phyloP scores from a whole-genome alignment of 2,329 filamentous ascomycete species.

The Tolypocladium ovalisporum region DNA sequence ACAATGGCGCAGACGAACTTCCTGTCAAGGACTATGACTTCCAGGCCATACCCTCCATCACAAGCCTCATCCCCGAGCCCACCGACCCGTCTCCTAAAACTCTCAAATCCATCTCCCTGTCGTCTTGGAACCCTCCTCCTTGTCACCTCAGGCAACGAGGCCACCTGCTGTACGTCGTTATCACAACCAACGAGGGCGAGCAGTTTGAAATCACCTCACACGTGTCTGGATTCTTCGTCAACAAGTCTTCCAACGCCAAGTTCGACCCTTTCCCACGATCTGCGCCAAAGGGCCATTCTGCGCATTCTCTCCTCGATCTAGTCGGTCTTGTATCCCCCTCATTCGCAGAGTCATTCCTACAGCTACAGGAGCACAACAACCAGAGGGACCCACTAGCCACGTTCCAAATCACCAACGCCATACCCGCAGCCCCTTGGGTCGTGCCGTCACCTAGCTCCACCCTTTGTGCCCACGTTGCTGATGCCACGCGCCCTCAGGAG shows the following conservation, averaged over 20 bases:
- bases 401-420: slow-evolving; percentile 92
- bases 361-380: slow-evolving; percentile 76
- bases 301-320: slow-evolving; percentile 79
- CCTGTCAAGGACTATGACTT: slow-evolving; percentile 66
- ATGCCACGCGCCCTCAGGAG: slow-evolving; percentile 85
- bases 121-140: slow-evolving; percentile 92
- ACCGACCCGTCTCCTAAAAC: slow-evolving; percentile 71
- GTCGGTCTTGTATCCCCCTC: slow-evolving; percentile 72
- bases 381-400: slow-evolving; percentile 79
- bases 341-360: slow-evolving; percentile 65
- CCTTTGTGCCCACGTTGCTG: slow-evolving; percentile 62
- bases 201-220: slow-evolving; percentile 89
- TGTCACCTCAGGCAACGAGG: slow-evolving; percentile 84
- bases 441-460: slow-evolving; percentile 59
- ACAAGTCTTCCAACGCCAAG: slow-evolving; percentile 89
- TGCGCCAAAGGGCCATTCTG: slow-evolving; percentile 64
- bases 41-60: slow-evolving; percentile 53
- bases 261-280: slow-evolving; percentile 82
- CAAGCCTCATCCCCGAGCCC: slow-evolving; percentile 58
- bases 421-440: slow-evolving; percentile 85
- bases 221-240: slow-evolving; percentile 92
- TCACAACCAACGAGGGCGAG: slow-evolving; percentile 89
- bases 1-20: slow-evolving; percentile 20
- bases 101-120: slow-evolving; percentile 78
- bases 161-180: slow-evolving; percentile 80